Evolutionary conservation across 148 eudicot genomes (phyloP).

Genomic region (Suaeda aralocaspica): DNA sequence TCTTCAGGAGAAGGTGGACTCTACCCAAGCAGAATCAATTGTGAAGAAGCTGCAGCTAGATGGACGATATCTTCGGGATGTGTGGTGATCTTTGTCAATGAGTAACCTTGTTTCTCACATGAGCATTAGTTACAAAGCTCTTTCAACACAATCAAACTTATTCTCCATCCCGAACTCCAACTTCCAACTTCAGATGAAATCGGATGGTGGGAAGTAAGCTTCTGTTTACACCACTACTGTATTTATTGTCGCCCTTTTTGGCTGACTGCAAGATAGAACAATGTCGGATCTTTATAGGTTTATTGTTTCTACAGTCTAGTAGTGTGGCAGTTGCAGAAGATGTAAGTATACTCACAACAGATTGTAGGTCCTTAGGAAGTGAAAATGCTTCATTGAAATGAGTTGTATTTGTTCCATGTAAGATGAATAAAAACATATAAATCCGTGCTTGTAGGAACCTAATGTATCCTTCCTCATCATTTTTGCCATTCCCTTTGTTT

Average conservation of each 20-base stretch:
- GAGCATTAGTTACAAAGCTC: slow-evolving; percentile 18
- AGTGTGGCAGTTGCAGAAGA: slow-evolving; percentile 4
- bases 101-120: slow-evolving; percentile 1
- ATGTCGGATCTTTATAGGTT: slow-evolving; percentile 5
- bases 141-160: neutral
- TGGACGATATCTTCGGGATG: slow-evolving; percentile 78
- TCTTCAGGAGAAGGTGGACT: slow-evolving; percentile 56
- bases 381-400: slow-evolving; percentile 11
- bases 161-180: neutral
- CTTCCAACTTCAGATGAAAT: slow-evolving; percentile 7
- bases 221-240: slow-evolving; percentile 13
- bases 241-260: slow-evolving; percentile 17
- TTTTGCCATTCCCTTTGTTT: neutral
- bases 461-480: neutral
- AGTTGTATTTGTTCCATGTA: slow-evolving; percentile 11
- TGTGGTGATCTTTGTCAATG: slow-evolving; percentile 42
- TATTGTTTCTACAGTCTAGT: slow-evolving; percentile 21
- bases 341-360: slow-evolving; percentile 8
- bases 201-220: slow-evolving; percentile 6
- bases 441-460: slow-evolving; percentile 1
- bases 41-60: slow-evolving; percentile 80
- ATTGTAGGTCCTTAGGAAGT: slow-evolving; percentile 2
- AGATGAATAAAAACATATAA: slow-evolving; percentile 16
- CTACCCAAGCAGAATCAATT: slow-evolving; percentile 55
- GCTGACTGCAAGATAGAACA: slow-evolving; percentile 1